Conservation (phyloP, 805 yeast species). For the Suhomyces tanzawaensis region DNA sequence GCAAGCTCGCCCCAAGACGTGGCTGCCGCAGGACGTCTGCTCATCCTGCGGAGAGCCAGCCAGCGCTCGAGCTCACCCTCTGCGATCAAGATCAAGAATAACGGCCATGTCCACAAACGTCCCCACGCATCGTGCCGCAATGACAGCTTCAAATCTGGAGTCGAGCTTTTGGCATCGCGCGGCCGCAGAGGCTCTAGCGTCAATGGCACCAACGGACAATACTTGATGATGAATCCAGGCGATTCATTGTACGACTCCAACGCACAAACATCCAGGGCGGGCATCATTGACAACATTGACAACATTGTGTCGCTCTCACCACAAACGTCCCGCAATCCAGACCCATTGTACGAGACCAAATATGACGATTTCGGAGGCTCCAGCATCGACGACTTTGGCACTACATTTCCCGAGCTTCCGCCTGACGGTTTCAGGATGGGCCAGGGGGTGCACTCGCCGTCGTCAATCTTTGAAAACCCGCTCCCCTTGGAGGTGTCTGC, state of each 20-base stretch:
- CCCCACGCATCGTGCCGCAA: constrained; percentile 2
- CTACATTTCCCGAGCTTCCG: constrained; percentile 2
- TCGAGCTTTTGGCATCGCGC: constrained; percentile 1
- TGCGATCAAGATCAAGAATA: constrained; percentile 10
- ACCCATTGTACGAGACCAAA: not conserved
- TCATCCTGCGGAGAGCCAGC: constrained; percentile 2
- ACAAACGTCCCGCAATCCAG: not conserved
- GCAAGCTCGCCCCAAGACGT: constrained; percentile 4
- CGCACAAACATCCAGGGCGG: not conserved
- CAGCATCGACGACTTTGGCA: constrained; percentile 3
- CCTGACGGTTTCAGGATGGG: constrained; percentile 3
- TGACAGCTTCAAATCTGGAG: constrained; percentile 3
- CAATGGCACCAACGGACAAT: not conserved
- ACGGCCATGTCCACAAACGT: constrained; percentile 21
- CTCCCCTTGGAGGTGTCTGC: no score
- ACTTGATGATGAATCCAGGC: no score
- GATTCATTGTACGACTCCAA: not conserved
- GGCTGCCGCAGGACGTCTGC: constrained; percentile 1
- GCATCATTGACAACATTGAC: no score
- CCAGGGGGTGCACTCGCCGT: not conserved
- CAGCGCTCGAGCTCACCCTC: constrained; percentile 12
- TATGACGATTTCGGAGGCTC: constrained; percentile 2
- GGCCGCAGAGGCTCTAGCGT: not conserved
- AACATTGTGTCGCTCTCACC: not conserved
- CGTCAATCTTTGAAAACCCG: constrained; percentile 2